Base-by-base conservation (phyloP, 306 rosid genomes). In the Quercus bicolor region DNA sequence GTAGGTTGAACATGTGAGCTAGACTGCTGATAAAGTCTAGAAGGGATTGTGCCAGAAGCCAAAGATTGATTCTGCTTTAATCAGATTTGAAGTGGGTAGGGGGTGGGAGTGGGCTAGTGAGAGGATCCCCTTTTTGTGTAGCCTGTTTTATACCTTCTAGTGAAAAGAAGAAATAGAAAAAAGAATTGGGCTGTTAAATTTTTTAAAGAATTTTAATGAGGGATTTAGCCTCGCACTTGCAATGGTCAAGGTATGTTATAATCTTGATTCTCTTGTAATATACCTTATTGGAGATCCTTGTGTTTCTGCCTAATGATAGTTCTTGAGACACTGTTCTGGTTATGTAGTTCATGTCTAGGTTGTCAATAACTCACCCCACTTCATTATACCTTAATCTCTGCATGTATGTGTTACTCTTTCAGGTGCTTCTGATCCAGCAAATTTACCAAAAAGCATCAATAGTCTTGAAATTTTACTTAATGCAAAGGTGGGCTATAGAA, bases 391-490 rank as follows among this genome's bases (percentile, higher is more conserved):
- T 79, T 26, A 76, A 77, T 57, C 68, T 75, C 34, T 45, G 31
- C 43, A 24, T 76, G 31, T 31, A 37, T 28, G 26, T 84, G 74
- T 68, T 81, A 68, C 61, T 74, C 40, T 86, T 88, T 86, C 97
- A 92, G 98, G 88, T 74, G 81, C 95, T 88, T 85, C 91, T 56
- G 79, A 84, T 81, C 83, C 77, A 81, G 89, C 52, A 78, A 90
- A 84, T 84, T 82, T 95, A 77, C 73, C 89, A 54, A 95, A 85
- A 90, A 88, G 90, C 89, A 91, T 95, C 87, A 95, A 92, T 59
- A 95, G 98, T 90, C 97, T 95, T 68, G 98, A 92, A 80, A 70
- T 24, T 69, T 53, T 95, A 72, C 98, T 95, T 81, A 84, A 91
- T 85, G 92, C 98, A 56, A 95, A 90, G 98, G 98, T 95, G 85